Evolutionary conservation across 768 basidiomycete genomes (phyloP).

Genomic region (Pleurotus tuoliensis): DNA sequence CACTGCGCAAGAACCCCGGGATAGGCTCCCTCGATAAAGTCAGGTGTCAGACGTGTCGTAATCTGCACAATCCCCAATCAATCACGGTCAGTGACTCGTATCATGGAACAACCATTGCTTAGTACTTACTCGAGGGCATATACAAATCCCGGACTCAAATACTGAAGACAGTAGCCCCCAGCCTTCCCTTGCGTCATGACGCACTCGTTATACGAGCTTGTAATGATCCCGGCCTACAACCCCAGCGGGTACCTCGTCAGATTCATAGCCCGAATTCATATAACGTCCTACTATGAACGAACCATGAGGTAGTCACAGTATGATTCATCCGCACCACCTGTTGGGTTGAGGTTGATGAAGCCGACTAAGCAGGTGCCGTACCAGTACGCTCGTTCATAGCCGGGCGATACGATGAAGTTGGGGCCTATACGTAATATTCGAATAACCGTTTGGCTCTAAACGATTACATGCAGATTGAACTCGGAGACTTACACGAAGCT

Average conservation of each 20-base stretch:
- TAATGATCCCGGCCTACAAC: background rate
- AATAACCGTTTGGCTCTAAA: background rate
- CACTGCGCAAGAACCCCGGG: too few relatives aligned
- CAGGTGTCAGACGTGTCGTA: too few relatives aligned
- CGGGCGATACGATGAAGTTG: constrained; percentile 10
- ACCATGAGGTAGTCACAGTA: constrained; percentile 12
- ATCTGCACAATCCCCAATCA: too few relatives aligned
- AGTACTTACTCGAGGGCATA: constrained; percentile 7
- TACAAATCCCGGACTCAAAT: background rate
- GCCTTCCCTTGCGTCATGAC: constrained; percentile 1
- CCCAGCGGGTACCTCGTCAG: background rate
- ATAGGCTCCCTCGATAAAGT: too few relatives aligned
- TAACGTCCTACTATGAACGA: background rate
- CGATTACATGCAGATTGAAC: background rate
- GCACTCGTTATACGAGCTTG: background rate
- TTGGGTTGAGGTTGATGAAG: constrained; percentile 9
- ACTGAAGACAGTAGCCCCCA: constrained; percentile 3
- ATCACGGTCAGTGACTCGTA: too few relatives aligned
- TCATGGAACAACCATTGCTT: too few relatives aligned
- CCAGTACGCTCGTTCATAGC: constrained; percentile 10
- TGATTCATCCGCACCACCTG: constrained; percentile 5
- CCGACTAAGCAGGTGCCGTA: too few relatives aligned
- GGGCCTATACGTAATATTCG: constrained; percentile 5
- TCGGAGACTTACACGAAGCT: constrained; percentile 1
- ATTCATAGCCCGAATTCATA: constrained; percentile 1